Evolutionary conservation across 73 alveolate genomes (phyloP).

Genomic region (Blepharisma stoltei): DNA sequence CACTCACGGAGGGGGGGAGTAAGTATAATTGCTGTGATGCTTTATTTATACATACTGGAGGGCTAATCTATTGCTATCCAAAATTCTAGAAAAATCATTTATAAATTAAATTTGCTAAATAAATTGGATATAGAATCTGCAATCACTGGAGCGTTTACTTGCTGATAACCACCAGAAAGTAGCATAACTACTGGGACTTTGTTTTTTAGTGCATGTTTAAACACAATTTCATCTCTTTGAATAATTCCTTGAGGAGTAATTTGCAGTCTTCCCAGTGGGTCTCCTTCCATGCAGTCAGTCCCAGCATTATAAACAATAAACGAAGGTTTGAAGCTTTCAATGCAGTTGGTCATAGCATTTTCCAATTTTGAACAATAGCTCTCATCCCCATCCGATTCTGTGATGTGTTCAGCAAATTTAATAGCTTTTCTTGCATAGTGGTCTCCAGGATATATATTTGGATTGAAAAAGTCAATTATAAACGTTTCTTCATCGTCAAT

Average conservation of each 20-base stretch:
- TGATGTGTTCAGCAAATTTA: slow-evolving; percentile 34
- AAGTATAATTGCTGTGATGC: neutral
- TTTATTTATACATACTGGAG: neutral
- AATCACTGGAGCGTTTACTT: slow-evolving; percentile 65
- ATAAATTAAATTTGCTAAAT: slow-evolving; percentile 30
- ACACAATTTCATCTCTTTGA: slow-evolving; percentile 66
- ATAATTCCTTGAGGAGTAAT: slow-evolving; percentile 54
- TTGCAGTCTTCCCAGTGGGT: slow-evolving; percentile 65
- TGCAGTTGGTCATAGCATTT: slow-evolving; percentile 26
- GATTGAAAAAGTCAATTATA: slow-evolving; percentile 72
- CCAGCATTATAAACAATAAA: slow-evolving; percentile 85
- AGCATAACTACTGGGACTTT: slow-evolving; percentile 75
- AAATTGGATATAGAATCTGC: slow-evolving; percentile 56
- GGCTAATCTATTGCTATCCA: neutral
- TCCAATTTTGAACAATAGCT: slow-evolving; percentile 39
- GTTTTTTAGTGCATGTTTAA: slow-evolving; percentile 38
- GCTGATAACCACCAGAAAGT: slow-evolving; percentile 82
- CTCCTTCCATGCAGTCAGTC: slow-evolving; percentile 78
- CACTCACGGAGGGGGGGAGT: too few relatives aligned
- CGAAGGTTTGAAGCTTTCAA: slow-evolving; percentile 58
- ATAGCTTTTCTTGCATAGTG: slow-evolving; percentile 65
- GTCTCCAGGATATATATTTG: slow-evolving; percentile 78
- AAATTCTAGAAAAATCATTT: too few relatives aligned
- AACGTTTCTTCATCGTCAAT: slow-evolving; percentile 49
- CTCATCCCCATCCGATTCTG: slow-evolving; percentile 42